Base-by-base conservation (phyloP, 1,284 basidiomycete genomes). In the Pseudozyma tsukubaensis region DNA sequence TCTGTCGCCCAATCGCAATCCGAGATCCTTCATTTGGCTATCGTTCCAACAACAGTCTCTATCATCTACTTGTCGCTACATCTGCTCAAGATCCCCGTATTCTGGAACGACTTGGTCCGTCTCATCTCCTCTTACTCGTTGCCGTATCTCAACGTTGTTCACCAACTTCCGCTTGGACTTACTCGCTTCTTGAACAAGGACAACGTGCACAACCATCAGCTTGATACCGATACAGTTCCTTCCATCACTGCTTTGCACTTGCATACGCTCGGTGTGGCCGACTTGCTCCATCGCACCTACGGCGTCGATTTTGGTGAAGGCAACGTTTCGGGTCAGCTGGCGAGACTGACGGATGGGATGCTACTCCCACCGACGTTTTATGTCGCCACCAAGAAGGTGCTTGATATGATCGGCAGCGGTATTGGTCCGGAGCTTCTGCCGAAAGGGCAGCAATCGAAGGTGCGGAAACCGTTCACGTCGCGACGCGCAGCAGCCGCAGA, bases 81-180 rank as follows among this genome's bases (percentile, higher is more conserved):
- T 35, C 50, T 70, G 21, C 63, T 76, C 50, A 68, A 79, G 39
- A 57, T 81, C 0, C 80, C 80, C 19, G 51, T 82, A 44, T 51
- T 72, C 6, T 76, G 77, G 71, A 43, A 48, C 14, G 79, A 81
- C 47, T 50, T 81, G 18, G 40, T 59, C 18, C 50, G 35, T 45
- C 85, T 90, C 58, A 89, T 94, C 48, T 91, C 93, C 75, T 86
- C 86, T 21, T 91, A 91, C 79, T 86, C 89, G 35, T 86, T 97
- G 40, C 94, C 94, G 0, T 97, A 94, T 85, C 87, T 97, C 49
- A 91, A 94, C 77, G 88, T 90, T 37, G 85, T 90, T 32, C 88
- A 89, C 16, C 82, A 89, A 36, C 85, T 97, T 1, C 92, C 94
- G 0, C 69, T 78, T 18, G 86, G 87, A 7, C 89, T 96, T 88